Percentiles rank a stretch among this genome's conserved stretches.
These are phyloP conservation scores for Amanita molliuscula DNA, from an alignment of 768 basidiomycete genomes.

Conservation along the genomic window DNA sequence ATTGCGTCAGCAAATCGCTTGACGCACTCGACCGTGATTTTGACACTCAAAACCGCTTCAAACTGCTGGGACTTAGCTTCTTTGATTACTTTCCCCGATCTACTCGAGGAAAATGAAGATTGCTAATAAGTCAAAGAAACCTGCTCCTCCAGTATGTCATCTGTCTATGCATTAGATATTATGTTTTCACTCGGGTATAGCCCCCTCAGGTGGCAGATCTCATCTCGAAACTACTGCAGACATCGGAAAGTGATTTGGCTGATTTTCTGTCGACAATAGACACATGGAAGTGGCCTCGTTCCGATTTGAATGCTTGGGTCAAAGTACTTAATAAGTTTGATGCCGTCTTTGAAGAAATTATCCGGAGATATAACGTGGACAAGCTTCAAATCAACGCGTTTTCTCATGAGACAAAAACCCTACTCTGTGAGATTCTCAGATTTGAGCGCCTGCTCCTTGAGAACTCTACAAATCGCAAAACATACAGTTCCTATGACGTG, in stretches of 20 bases:
- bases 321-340: constrained; percentile 96
- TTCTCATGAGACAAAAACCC: constrained; percentile 60
- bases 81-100: constrained; percentile 23
- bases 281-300: constrained; percentile 90
- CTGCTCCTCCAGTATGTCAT: constrained; percentile 52
- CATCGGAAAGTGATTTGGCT: constrained; percentile 63
- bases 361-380: constrained; percentile 79
- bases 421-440: constrained; percentile 72
- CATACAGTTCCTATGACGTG: constrained; percentile 95
- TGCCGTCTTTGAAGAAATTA: constrained; percentile 70
- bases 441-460: constrained; percentile 89
- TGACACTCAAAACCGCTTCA: constrained; percentile 5
- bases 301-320: constrained; percentile 95
- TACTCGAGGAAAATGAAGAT: constrained; percentile 76
- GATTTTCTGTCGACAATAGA: constrained; percentile 59
- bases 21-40: constrained; percentile 6
- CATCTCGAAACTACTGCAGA: constrained; percentile 57
- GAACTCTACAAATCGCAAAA: constrained; percentile 96
- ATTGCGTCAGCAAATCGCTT: constrained; percentile 4
- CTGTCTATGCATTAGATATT: constrained; percentile 12
- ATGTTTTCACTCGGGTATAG: constrained; percentile 26
- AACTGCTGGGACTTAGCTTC: constrained; percentile 3
- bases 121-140: constrained; percentile 75
- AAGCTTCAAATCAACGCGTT: constrained; percentile 77
- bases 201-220: constrained; percentile 75